Percentiles rank a stretch among this genome's conserved stretches.
Conservation (phyloP, 108 stramenopile species). For the Bacterosira constricta region DNA sequence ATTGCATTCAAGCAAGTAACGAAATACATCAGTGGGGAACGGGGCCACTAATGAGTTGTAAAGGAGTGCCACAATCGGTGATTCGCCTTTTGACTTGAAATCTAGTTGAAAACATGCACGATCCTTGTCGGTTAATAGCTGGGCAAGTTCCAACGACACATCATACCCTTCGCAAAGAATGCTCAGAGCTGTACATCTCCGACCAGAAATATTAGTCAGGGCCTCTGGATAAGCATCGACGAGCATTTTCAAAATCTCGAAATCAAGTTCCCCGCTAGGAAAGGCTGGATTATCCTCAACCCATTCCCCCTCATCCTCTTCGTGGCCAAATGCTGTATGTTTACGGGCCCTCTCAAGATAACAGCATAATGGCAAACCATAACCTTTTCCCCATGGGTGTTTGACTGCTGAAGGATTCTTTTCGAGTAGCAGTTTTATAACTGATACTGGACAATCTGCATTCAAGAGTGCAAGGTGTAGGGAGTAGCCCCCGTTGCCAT, state of each 20-base stretch:
- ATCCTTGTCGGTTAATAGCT: conserved; percentile 10
- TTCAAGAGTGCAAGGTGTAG: conserved; percentile 6
- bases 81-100: not conserved
- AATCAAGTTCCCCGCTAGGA: not conserved
- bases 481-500: not conserved
- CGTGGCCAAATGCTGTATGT: too few species aligned
- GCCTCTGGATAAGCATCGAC: conserved; percentile 13
- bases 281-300: too few species aligned
- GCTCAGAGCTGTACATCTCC: not conserved
- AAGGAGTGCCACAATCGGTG: conserved; percentile 1
- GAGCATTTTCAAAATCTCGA: not conserved
- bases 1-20: not conserved
- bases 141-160: not conserved
- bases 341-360: too few species aligned
- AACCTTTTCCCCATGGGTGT: not conserved
- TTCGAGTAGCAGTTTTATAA: not conserved
- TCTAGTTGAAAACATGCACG: not conserved
- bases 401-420: conserved; percentile 3
- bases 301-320: too few species aligned
- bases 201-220: not conserved
- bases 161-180: not conserved
- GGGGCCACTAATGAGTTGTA: not conserved
- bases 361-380: not conserved
- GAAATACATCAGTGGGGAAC: conserved; percentile 5
- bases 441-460: conserved; percentile 1